These are phyloP conservation scores for Pichia rugopelliculosa DNA, from an alignment of 805 yeast species.

Conservation along the genomic window DNA sequence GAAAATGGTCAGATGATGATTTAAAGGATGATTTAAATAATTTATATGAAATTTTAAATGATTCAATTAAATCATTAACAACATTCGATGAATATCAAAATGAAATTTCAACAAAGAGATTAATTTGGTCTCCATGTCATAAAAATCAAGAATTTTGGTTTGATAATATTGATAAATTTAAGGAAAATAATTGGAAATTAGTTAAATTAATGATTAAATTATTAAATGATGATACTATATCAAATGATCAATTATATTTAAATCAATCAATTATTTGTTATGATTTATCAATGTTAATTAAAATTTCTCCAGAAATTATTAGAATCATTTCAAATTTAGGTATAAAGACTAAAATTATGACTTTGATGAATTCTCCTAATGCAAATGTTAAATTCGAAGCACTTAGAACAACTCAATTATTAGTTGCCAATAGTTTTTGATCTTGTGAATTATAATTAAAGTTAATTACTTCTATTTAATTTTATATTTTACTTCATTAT, in stretches of 20 bases:
- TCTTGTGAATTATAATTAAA: too few relatives aligned
- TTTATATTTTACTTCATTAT: too few relatives aligned
- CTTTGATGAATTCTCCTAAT: conserved; percentile 68
- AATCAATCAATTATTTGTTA: conserved; percentile 56
- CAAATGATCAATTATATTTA: conserved; percentile 21
- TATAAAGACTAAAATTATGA: conserved; percentile 77
- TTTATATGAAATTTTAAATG: conserved; percentile 55
- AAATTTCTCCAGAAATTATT: conserved; percentile 54
- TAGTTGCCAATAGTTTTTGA: conserved; percentile 72
- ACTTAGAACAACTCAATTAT: conserved; percentile 85
- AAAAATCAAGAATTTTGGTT: conserved; percentile 84
- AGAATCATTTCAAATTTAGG: conserved; percentile 46
- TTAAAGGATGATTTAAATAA: conserved; percentile 61
- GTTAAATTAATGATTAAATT: conserved; percentile 55
- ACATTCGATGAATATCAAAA: conserved; percentile 88
- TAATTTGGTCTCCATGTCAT: conserved; percentile 92
- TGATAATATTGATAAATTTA: conserved; percentile 70
- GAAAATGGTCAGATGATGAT: conserved; percentile 95
- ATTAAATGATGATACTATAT: conserved; percentile 23
- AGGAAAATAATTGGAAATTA: conserved; percentile 67
- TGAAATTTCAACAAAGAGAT: conserved; percentile 70
- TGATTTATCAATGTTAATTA: conserved; percentile 58
- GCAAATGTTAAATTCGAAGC: conserved; percentile 93
- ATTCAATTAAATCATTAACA: conserved; percentile 70
- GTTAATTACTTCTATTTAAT: too few relatives aligned